Conservation (phyloP, 306 rosid genomes). For the Vigna mungo region DNA sequence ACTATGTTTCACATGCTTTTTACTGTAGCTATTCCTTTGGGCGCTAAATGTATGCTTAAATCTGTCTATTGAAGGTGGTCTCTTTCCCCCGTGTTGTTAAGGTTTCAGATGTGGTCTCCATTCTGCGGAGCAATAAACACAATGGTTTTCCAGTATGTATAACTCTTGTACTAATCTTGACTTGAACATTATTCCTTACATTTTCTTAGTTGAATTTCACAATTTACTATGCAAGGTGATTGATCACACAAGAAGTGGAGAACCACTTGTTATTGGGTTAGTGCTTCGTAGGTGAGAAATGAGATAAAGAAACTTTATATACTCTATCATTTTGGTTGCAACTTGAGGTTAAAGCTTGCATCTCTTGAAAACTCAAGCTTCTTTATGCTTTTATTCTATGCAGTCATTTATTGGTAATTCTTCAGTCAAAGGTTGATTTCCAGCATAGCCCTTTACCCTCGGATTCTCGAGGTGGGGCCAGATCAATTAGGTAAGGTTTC, state of each 20-base stretch:
- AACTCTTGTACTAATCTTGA: slow-evolving; percentile 39
- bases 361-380: slow-evolving; percentile 31
- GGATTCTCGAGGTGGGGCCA: slow-evolving; percentile 67
- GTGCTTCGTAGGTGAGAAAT: slow-evolving; percentile 84
- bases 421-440: slow-evolving; percentile 90
- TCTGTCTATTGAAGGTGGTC: slow-evolving; percentile 68
- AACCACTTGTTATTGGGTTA: slow-evolving; percentile 84
- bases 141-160: slow-evolving; percentile 95
- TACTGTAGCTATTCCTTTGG: slow-evolving; percentile 34
- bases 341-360: slow-evolving; percentile 30
- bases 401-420: slow-evolving; percentile 92
- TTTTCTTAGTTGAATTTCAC: slow-evolving; percentile 44
- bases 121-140: slow-evolving; percentile 83
- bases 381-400: slow-evolving; percentile 46
- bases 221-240: slow-evolving; percentile 70
- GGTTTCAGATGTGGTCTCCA: slow-evolving; percentile 89
- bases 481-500: slow-evolving; percentile 62
- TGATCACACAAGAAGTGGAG: slow-evolving; percentile 91
- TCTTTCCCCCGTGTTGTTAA: slow-evolving; percentile 90
- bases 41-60: slow-evolving; percentile 38
- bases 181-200: slow-evolving; percentile 27
- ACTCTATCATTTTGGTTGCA: slow-evolving; percentile 26
- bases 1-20: slow-evolving; percentile 15
- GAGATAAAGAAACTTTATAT: slow-evolving; percentile 27
- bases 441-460: slow-evolving; percentile 88